Evolutionary conservation across 768 basidiomycete species (phyloP), one percentile per base, ranked within the genome.

Genomic region (Leccinum rimulosum): DNA sequence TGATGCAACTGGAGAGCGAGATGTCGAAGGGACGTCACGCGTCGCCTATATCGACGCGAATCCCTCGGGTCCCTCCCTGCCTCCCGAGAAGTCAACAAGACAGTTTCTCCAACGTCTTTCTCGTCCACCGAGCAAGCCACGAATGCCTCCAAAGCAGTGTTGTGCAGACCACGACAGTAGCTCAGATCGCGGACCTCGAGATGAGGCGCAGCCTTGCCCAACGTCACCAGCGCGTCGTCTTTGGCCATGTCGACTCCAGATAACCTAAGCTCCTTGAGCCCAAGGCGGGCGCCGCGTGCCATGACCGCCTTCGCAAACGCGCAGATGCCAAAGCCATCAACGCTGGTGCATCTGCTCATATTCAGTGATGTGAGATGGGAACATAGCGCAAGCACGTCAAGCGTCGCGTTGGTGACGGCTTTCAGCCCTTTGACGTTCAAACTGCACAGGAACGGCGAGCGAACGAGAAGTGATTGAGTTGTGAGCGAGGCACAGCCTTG

Each of bases 181-280:
- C 88, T 90, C 61, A 94, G 74, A 71, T 95, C 93, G 22, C 95
- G 76, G 15, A 91, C 82, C 70, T 93, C 89, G 22, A 95, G 80
- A 65, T 78, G 75, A 19, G 90, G 89, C 1, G 89, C 81, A 3
- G 83, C 86, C 62, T 76, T 81, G 6, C 88, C 93, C 36, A 95
- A 75, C 11, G 76, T 73, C n/a, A 76, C 70, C 81, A 95, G 82
- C 65, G 81, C 80, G 11, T 77, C 75, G 65, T 89, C 87, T 14
- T 80, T 75, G 52, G 86, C 72, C 55, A 82, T 75, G 66, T 80
- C 83, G 58, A 96, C 69, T 1, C 89, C 91, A 7, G 83, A 87
- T 28, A 94, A 61, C 22, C 85, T 77, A 30, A 96, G 78, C 47
- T 84, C 82, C 69, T 79, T 25, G 25, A 25, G 25, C 25, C 25